Percentiles rank a stretch among this genome's conserved stretches.
phyloP scores from a whole-genome alignment of 129 eudicot genomes.

The Arctium minus region DNA sequence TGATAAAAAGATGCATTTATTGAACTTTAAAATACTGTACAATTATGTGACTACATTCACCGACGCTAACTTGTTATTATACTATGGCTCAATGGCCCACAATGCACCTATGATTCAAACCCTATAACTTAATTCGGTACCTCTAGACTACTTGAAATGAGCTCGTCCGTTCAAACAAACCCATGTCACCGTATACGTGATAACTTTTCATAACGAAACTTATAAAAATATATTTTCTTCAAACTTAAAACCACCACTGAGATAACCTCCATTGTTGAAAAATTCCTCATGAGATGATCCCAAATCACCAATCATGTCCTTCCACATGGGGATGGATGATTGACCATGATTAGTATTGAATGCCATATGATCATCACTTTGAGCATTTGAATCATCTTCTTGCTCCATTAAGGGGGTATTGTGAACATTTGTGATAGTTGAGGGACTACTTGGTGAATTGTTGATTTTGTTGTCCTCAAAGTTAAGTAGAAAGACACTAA shows the following conservation, averaged over 20 bases:
- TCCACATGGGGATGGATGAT: slow-evolving; percentile 10
- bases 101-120: neutral
- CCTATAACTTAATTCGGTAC: neutral
- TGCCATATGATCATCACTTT: slow-evolving; percentile 3
- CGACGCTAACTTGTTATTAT: neutral
- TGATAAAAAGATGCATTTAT: neutral
- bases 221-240: slow-evolving; percentile 1
- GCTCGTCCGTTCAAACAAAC: neutral
- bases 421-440: slow-evolving; percentile 15
- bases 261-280: neutral
- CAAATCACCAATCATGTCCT: slow-evolving; percentile 9
- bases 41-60: neutral
- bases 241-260: slow-evolving; percentile 10
- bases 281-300: neutral
- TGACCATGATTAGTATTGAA: neutral
- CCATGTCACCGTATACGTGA: neutral
- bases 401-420: slow-evolving; percentile 7
- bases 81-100: neutral
- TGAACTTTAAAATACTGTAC: neutral
- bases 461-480: slow-evolving; percentile 7
- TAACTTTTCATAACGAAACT: neutral
- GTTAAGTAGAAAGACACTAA: neutral
- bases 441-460: slow-evolving; percentile 19
- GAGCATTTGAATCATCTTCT: slow-evolving; percentile 25
- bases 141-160: neutral